Base-by-base conservation (phyloP, 2,329 filamentous ascomycete species). In the Neurospora sp. region DNA sequence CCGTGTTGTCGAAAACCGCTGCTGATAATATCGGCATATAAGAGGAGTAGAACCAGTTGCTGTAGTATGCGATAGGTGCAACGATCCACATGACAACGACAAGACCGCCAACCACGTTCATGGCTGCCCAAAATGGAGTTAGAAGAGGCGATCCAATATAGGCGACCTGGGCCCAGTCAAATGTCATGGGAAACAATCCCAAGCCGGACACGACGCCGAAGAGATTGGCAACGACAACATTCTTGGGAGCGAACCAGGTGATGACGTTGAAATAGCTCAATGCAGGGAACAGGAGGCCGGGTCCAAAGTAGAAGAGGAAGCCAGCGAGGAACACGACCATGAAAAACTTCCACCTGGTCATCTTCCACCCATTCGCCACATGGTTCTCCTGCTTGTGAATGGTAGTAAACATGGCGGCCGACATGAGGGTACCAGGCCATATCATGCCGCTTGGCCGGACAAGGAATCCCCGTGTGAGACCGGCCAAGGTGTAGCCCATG, bases 131-230 rank as follows among this genome's bases (percentile, higher is more conserved):
- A 79, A 95, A 96, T 0, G 93, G 93, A 0, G 93, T 93, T 17
- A 96, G 84, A 7, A 96, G 82, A 0, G 91, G 93, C 4, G 92
- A 96, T 17, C 93, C 93, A 75, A 96, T 96, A 76, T 95, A 90
- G 0, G 93, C 93, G 72, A 97, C 90, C 77, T 97, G 93, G 0
- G 92, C 91, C 93, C 93, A 97, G 81, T 97, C 93, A 76, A 97
- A 96, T 0, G 93, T 96, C 75, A 97, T 78, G 0, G 93, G 93
- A 72, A 96, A 93, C 40, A 97, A 81, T 0, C 93, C 93, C 15
- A 97, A 85, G 2, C 93, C 93, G 1, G 93, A 95, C n/a, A 89
- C 87, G 17, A 95, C 91, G 17, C 93, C 93, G 77, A 96, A 96
- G 73, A 97, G 82, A 78, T 96, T 96, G 38, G 93, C 91, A 66